Evolutionary conservation across 2,329 filamentous ascomycete genomes (phyloP).

Genomic region (Davidsoniella virescens): DNA sequence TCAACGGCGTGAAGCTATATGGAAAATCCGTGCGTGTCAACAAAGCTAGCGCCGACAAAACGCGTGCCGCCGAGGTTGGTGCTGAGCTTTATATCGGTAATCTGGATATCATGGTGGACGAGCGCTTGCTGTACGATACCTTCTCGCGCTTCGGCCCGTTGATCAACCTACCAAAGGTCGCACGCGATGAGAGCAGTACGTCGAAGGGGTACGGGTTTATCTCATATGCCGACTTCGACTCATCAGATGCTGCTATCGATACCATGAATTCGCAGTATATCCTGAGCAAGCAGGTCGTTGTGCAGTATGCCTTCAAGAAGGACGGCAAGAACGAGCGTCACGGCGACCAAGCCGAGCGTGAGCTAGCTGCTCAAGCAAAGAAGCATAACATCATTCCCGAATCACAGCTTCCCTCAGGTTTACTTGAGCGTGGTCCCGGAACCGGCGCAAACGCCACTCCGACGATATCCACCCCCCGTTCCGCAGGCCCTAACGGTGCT

Average conservation of each 20-base stretch:
- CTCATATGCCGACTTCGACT: slow-evolving; percentile 83
- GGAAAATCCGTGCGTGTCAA: slow-evolving; percentile 94
- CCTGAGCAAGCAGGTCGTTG: slow-evolving; percentile 89
- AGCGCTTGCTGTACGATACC: slow-evolving; percentile 87
- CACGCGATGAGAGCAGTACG: slow-evolving; percentile 72
- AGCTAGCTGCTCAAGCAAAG: slow-evolving; percentile 80
- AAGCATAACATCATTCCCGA: slow-evolving; percentile 84
- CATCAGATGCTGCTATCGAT: slow-evolving; percentile 75
- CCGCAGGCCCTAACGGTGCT: slow-evolving; percentile 16
- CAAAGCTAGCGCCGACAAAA: slow-evolving; percentile 74
- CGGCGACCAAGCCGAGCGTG: slow-evolving; percentile 82
- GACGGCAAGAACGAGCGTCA: slow-evolving; percentile 95
- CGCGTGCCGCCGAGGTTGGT: slow-evolving; percentile 67
- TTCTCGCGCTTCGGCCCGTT: slow-evolving; percentile 85
- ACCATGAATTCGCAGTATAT: slow-evolving; percentile 95
- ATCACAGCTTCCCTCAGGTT: slow-evolving; percentile 56
- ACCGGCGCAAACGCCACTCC: slow-evolving; percentile 15
- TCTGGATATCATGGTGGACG: slow-evolving; percentile 83
- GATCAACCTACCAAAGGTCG: slow-evolving; percentile 73
- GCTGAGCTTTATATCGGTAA: slow-evolving; percentile 96
- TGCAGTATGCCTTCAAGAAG: slow-evolving; percentile 99
- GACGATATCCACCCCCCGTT: slow-evolving; percentile 14
- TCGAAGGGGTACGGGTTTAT: slow-evolving; percentile 96
- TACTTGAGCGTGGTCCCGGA: slow-evolving; percentile 31
- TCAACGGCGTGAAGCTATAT: slow-evolving; percentile 88